Base-by-base conservation (phyloP, 2,329 filamentous ascomycete genomes). In the Talaromyces islandicus region DNA sequence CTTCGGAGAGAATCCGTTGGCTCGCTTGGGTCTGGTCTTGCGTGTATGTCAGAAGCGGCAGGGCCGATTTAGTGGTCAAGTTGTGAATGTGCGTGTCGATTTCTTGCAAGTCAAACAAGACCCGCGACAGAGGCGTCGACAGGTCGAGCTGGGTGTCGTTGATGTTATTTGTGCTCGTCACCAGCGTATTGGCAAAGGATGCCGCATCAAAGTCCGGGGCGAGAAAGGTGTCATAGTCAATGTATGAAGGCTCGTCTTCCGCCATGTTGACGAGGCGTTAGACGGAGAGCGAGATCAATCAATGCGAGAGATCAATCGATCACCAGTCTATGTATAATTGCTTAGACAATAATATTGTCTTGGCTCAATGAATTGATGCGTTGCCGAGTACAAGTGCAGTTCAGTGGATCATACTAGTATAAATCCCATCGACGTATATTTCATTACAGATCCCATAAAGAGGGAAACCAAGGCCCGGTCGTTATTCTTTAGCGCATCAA, bases 51-150 rank as follows among this genome's bases (percentile, higher is more conserved):
- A 99, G 83, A 29, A 99, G 81, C 0, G 92, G 90, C 0, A 93
- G 78, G 2, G 94, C 92, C 29, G 88, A 90, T 64, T 89, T 88
- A 2, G 92, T 94, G 6, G 93, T 95, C 46, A 97, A 83, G 3
- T 85, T 84, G 73, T 99, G 91, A 64, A 99, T 96, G 72, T 96
- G 92, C 0, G 92, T 96, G 76, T 97, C 93, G 65, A 99, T 89
- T 76, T 97, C 94, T 72, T 97, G 94, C 3, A 94, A 88, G 75
- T 99, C 94, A 76, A 99, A 99, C 7, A 97, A 86, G 5, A 97
- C 92, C 58, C 91, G 87, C 5, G 92, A 96, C 54, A 99, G 83
- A 2, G 94, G 93, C 17, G 94, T 97, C 6, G 92, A 93, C 60
- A 99, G 88, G 74, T 99, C 94, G 68, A 97, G 85, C 7, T 91